Evolutionary conservation across 78 protist genomes (phyloP).

Genomic region (Protostelium mycophagum): DNA sequence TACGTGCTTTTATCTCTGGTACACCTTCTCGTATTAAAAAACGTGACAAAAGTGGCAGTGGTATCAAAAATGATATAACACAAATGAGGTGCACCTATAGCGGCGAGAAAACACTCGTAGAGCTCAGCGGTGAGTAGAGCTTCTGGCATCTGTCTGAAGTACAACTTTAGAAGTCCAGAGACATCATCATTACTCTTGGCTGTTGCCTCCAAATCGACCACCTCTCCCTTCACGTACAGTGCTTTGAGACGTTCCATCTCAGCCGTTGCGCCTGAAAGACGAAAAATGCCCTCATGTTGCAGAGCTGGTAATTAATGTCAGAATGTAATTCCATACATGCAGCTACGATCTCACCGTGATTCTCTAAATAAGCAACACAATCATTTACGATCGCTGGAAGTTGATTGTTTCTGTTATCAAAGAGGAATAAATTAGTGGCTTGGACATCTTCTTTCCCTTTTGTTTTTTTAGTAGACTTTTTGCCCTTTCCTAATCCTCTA

Average conservation of each 20-base stretch:
- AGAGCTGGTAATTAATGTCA: neutral
- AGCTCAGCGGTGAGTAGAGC: conserved; percentile 50
- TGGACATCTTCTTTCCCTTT: neutral
- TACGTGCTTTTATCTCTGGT: neutral
- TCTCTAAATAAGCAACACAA: neutral
- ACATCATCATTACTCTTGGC: neutral
- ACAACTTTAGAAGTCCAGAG: conserved; percentile 12
- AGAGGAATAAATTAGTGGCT: neutral
- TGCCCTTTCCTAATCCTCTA: neutral
- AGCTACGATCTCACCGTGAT: neutral
- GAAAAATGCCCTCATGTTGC: neutral
- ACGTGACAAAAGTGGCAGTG: conserved; percentile 24
- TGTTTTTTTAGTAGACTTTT: neutral
- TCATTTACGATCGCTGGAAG: neutral
- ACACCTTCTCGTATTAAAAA: conserved; percentile 11
- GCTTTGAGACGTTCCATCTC: neutral
- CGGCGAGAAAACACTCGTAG: conserved; percentile 43
- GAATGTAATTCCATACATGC: neutral
- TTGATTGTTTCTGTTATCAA: neutral
- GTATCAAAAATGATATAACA: conserved; percentile 37
- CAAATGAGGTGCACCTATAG: conserved; percentile 29
- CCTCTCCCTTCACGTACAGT: neutral
- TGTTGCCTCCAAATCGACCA: neutral
- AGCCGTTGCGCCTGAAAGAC: neutral
- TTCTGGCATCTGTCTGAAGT: conserved; percentile 42